These are phyloP conservation scores for Solanum hybrid DNA, from an alignment of 305 asterid genomes.

Conservation along the genomic window DNA sequence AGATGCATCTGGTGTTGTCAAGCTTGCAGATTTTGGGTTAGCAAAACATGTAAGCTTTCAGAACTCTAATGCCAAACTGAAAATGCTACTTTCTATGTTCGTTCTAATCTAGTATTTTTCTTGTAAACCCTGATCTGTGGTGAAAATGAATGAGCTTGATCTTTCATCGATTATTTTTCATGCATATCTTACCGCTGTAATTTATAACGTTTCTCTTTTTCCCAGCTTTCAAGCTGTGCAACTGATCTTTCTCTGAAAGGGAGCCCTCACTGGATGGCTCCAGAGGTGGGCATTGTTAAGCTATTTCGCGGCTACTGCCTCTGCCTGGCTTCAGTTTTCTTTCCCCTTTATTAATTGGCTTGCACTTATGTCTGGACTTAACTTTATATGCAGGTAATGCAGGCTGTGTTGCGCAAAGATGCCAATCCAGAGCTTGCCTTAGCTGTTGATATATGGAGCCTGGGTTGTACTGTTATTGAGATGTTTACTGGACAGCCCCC, in stretches of 20 bases:
- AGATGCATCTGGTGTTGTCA: constrained; percentile 71
- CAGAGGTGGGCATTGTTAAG: constrained; percentile 48
- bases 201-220: constrained; percentile 1
- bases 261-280: constrained; percentile 95
- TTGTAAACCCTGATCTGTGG: neutral
- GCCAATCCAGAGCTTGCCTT: constrained; percentile 56
- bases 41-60: constrained; percentile 72
- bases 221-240: constrained; percentile 50
- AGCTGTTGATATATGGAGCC: constrained; percentile 85
- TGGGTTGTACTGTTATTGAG: constrained; percentile 88
- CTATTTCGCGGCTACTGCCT: neutral
- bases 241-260: constrained; percentile 75
- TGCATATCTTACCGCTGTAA: constrained; percentile 1
- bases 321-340: neutral
- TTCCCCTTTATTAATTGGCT: constrained; percentile 3
- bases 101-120: neutral
- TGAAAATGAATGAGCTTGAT: neutral
- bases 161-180: neutral
- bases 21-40: constrained; percentile 89
- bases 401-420: constrained; percentile 67
- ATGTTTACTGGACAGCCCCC: constrained; percentile 91
- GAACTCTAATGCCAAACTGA: constrained; percentile 4
- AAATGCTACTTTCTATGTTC: neutral
- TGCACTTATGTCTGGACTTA: neutral
- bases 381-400: constrained; percentile 47